phyloP scores from a whole-genome alignment of 495 filamentous ascomycete genomes.

The Thermothielavioides terrestris region DNA sequence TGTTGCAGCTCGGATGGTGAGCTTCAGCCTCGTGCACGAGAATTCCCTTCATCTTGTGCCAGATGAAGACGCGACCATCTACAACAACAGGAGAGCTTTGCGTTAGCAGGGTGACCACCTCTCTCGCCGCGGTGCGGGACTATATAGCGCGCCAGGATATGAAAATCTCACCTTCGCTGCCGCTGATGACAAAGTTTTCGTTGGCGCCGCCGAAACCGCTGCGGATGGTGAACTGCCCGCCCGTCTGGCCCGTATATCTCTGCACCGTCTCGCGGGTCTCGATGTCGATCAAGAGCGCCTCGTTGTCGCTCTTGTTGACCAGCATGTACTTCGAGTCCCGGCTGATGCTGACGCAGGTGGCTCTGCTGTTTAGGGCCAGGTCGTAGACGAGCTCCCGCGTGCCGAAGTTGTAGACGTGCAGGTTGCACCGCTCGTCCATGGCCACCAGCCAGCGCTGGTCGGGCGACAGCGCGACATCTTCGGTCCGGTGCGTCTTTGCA shows the following conservation, averaged over 20 bases:
- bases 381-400: slow-evolving; percentile 68
- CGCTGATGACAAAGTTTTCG: slow-evolving; percentile 83
- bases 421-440: slow-evolving; percentile 56
- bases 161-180: slow-evolving; percentile 68
- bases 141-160: background rate
- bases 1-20: slow-evolving; percentile 71
- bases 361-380: slow-evolving; percentile 52
- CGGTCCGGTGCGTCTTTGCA: slow-evolving; percentile 63
- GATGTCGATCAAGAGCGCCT: slow-evolving; percentile 70
- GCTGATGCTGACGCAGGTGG: slow-evolving; percentile 75
- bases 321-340: slow-evolving; percentile 69
- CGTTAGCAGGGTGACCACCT: background rate
- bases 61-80: slow-evolving; percentile 59
- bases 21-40: slow-evolving; percentile 69
- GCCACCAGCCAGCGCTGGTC: slow-evolving; percentile 72
- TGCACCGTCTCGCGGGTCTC: slow-evolving; percentile 62
- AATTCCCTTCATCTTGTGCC: slow-evolving; percentile 74
- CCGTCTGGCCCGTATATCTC: slow-evolving; percentile 63
- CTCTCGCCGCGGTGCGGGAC: background rate
- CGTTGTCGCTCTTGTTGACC: slow-evolving; percentile 68
- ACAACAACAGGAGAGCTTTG: background rate
- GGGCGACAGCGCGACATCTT: slow-evolving; percentile 72
- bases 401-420: slow-evolving; percentile 75
- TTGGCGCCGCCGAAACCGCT: slow-evolving; percentile 79
- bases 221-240: slow-evolving; percentile 66